Percentiles rank a stretch among this genome's conserved stretches.
phyloP scores from a whole-genome alignment of 1,139 yeast species.

The Yamadazyma spencermartinsiae region DNA sequence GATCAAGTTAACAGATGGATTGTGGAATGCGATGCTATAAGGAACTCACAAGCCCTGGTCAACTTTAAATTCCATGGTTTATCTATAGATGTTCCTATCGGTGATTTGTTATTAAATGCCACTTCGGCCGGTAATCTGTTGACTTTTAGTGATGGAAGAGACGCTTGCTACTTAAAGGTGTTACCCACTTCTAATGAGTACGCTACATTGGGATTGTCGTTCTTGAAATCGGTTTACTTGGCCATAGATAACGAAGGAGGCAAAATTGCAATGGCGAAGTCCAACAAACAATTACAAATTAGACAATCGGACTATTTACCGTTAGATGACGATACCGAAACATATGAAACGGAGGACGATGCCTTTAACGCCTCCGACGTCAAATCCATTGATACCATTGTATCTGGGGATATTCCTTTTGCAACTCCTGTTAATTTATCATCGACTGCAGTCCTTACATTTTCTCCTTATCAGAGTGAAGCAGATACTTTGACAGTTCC shows the following conservation, averaged over 20 bases:
- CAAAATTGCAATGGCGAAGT: conserved; percentile 50
- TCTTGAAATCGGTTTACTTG: conserved; percentile 55
- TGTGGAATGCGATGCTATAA: conserved; percentile 56
- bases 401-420: conserved; percentile 37
- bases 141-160: conserved; percentile 52
- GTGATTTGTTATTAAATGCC: conserved; percentile 48
- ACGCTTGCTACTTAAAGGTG: conserved; percentile 62
- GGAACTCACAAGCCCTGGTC: conserved; percentile 47
- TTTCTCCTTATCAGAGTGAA: conserved; percentile 15
- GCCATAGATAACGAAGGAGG: conserved; percentile 68
- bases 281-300: conserved; percentile 18
- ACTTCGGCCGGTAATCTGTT: conserved; percentile 28
- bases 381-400: conserved; percentile 27
- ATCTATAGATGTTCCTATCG: conserved; percentile 53
- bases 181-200: conserved; percentile 57
- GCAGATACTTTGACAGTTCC: conserved; percentile 29
- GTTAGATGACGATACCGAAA: background rate
- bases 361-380: conserved; percentile 4
- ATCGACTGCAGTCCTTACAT: conserved; percentile 21
- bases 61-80: conserved; percentile 57
- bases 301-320: conserved; percentile 13
- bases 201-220: conserved; percentile 61
- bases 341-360: conserved; percentile 9
- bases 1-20: conserved; percentile 57
- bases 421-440: conserved; percentile 27